Base-by-base conservation (phyloP, 371 early-diverging fungal genomes). In the Blastocladiella emersonii region DNA sequence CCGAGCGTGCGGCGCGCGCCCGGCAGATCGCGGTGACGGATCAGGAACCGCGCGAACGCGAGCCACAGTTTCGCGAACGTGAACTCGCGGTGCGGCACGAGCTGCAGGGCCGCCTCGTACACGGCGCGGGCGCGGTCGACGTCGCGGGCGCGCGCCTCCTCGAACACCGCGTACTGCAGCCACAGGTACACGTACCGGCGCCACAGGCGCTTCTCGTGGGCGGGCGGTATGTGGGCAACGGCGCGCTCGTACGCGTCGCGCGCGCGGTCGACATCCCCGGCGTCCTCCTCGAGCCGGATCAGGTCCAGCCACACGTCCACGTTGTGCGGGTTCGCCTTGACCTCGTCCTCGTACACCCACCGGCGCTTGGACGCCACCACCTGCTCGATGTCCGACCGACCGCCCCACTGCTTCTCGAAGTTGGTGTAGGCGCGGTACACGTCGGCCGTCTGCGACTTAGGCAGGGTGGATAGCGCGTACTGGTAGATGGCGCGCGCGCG, bases 11-110 rank as follows among this genome's bases (percentile, higher is more conserved):
- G 88, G 59, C 98, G 84, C n/a, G 95, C 95, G 19, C 76, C 71
- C 12, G 65, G 67, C 2, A 96, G 66, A 53, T 94, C 80, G 30
- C 15, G 27, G 59, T 82, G 89, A 23, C 98, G 86, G 65, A 95
- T 81, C 65, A 92, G 87, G 70, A 93, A 95, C 65, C 89, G 85
- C 34, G 95, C 95, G 71, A 86, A 92, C 37, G 88, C 68, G 8
- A 93, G 72, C 98, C 98, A 98, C 56, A 95, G 83, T 73, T 98
- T 98, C 60, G 90, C 92, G 78, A 98, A 95, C 3, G 97, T 97
- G 65, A 98, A 96, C 48, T 66, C 70, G 67, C 87, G 86, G 76
- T 98, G 97, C 19, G 98, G 97, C 59, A 98, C 85, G 37, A 91
- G 67, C n/a, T 83, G 76, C 34, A 95, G 66, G 64, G 91, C 92